These are phyloP conservation scores for Paramecium pentaurelia DNA, from an alignment of 73 alveolate genomes.

Conservation along the genomic window DNA sequence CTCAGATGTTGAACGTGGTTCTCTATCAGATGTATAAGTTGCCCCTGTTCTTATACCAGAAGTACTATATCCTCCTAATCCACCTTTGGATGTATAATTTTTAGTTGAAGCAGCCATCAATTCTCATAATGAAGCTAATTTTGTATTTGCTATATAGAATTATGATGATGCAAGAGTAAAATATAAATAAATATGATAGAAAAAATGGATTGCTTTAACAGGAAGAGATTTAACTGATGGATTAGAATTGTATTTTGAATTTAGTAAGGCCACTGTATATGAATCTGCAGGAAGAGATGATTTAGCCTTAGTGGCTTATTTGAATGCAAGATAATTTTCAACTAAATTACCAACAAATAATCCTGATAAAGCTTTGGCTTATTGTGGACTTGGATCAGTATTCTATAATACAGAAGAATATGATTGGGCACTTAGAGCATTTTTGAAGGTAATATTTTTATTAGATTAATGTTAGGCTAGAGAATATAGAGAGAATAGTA, in stretches of 20 bases:
- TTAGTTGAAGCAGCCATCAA: constrained; percentile 81
- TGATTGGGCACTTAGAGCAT: constrained; percentile 90
- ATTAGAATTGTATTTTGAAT: constrained; percentile 86
- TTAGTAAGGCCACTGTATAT: constrained; percentile 87
- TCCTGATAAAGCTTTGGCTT: constrained; percentile 96
- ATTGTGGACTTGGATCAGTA: constrained; percentile 93
- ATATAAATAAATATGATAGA: background rate
- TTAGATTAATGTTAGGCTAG: constrained; percentile 64
- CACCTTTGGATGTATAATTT: constrained; percentile 77
- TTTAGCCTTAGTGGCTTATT: constrained; percentile 84
- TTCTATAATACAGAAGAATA: constrained; percentile 93
- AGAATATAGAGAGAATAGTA: constrained; percentile 94
- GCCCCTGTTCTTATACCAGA: constrained; percentile 90
- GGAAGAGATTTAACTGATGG: constrained; percentile 66
- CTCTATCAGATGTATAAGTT: constrained; percentile 69
- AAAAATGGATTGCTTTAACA: constrained; percentile 48
- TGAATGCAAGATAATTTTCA: constrained; percentile 77
- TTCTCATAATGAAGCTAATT: constrained; percentile 79
- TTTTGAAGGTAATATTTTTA: constrained; percentile 56
- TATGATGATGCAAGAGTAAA: constrained; percentile 77
- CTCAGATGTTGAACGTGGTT: constrained; percentile 65
- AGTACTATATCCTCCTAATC: constrained; percentile 87
- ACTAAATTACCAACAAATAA: constrained; percentile 87
- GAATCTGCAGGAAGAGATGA: constrained; percentile 94
- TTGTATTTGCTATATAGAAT: constrained; percentile 76